A percentile compares a stretch with the other conserved stretches of the same genome.
These are phyloP conservation scores for Geosmithia flava DNA, from an alignment of 2,329 filamentous ascomycete species.

Conservation along the genomic window DNA sequence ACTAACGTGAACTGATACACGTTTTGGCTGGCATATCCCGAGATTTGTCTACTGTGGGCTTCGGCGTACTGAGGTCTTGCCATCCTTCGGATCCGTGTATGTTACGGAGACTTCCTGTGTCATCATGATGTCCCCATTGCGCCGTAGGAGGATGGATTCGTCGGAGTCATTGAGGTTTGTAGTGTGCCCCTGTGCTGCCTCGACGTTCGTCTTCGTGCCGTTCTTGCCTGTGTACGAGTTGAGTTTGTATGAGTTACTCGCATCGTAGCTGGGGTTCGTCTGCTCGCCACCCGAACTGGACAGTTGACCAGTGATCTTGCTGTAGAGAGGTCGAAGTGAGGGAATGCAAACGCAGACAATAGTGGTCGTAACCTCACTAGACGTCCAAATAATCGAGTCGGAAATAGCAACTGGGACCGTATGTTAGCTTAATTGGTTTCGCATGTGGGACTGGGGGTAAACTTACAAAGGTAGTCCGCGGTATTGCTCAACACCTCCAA, in stretches of 20 bases:
- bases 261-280: neutral
- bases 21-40: too few relatives aligned
- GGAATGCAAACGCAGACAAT: neutral
- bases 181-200: neutral
- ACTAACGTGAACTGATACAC: too few relatives aligned
- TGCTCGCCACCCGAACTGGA: constrained; percentile 5
- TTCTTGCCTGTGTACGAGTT: neutral
- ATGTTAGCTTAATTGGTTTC: neutral
- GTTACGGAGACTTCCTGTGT: constrained; percentile 6
- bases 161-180: constrained; percentile 6
- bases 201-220: neutral
- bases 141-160: constrained; percentile 5
- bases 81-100: constrained; percentile 1
- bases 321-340: constrained; percentile 1
- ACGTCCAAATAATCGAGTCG: constrained; percentile 1
- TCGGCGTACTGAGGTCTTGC: neutral
- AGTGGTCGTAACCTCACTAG: constrained; percentile 4
- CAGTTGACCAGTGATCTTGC: constrained; percentile 5
- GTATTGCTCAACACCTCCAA: neutral
- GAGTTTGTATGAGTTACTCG: neutral
- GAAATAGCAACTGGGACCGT: neutral
- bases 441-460: too few relatives aligned
- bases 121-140: constrained; percentile 5
- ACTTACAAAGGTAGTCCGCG: constrained; percentile 1
- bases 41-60: too few relatives aligned